Evolutionary conservation across 805 yeast genomes (phyloP).

Genomic region (Blastobotrys chiropterorum): DNA sequence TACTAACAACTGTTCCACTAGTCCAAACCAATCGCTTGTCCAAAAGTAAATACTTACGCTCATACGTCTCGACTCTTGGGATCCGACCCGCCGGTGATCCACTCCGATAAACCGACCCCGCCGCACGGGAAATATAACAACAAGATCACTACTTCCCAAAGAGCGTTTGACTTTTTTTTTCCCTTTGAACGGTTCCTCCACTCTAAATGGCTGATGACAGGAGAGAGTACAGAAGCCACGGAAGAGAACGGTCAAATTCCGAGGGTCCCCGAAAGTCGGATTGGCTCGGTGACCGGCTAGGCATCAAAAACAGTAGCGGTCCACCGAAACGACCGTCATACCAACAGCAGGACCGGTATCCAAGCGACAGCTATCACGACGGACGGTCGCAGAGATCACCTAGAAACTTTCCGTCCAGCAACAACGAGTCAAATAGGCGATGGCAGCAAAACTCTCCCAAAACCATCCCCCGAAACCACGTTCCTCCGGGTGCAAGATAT

Average conservation of each 20-base stretch:
- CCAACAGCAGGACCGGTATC: not conserved
- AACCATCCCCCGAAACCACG: not conserved
- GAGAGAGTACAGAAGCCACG: not conserved
- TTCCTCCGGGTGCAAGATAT: not conserved
- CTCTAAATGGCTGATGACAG: not conserved
- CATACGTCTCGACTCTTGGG: too few species aligned
- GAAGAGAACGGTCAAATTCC: not conserved
- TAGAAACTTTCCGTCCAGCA: not conserved
- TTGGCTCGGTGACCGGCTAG: not conserved
- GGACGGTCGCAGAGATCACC: not conserved
- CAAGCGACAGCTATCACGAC: not conserved
- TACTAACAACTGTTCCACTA: too few species aligned
- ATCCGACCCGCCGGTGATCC: too few species aligned
- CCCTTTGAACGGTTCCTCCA: too few species aligned
- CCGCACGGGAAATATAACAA: too few species aligned
- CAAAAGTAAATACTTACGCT: too few species aligned
- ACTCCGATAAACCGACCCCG: too few species aligned
- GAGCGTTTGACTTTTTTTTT: too few species aligned
- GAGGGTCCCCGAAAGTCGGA: not conserved
- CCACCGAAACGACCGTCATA: not conserved
- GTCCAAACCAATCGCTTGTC: too few species aligned
- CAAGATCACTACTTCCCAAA: too few species aligned
- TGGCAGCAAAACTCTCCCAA: not conserved
- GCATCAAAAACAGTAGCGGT: not conserved
- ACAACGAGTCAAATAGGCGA: not conserved